phyloP scores from a whole-genome alignment of 1,139 yeast species.

The Saccharomyces hybrid region DNA sequence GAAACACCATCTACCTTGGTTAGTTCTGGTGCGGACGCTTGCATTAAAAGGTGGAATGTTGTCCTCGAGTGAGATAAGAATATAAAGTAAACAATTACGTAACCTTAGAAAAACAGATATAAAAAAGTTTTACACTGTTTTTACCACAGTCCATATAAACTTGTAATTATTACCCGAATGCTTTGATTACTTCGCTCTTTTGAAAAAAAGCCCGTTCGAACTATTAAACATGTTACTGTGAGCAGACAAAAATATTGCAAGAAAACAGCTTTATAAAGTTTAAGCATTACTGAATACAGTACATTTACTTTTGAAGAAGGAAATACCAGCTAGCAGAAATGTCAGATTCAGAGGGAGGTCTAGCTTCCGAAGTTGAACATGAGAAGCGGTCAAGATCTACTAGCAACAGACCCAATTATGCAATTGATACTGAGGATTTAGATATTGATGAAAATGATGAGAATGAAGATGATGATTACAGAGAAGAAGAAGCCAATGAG shows the following conservation, averaged over 20 bases:
- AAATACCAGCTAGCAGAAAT: not conserved
- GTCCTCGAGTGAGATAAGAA: conserved; percentile 9
- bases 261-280: not conserved
- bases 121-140: not conserved
- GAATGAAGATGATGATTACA: conserved; percentile 24
- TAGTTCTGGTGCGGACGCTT: conserved; percentile 77
- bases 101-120: not conserved
- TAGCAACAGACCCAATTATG: conserved; percentile 22
- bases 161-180: not conserved
- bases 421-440: conserved; percentile 25
- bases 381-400: conserved; percentile 17
- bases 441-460: conserved; percentile 24
- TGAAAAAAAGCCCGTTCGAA: not conserved
- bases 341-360: conserved; percentile 7
- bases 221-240: not conserved
- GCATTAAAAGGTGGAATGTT: conserved; percentile 67
- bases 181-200: not conserved
- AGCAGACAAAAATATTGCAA: not conserved
- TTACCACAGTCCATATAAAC: not conserved
- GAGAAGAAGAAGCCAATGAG: conserved; percentile 19
- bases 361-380: conserved; percentile 7
- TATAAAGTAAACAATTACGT: not conserved
- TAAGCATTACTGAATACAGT: not conserved
- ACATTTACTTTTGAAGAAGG: not conserved
- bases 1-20: conserved; percentile 39